Evolutionary conservation across 176 grass and related monocot species (phyloP).

Genomic region (bread wheat (Triticum aestivum)): DNA sequence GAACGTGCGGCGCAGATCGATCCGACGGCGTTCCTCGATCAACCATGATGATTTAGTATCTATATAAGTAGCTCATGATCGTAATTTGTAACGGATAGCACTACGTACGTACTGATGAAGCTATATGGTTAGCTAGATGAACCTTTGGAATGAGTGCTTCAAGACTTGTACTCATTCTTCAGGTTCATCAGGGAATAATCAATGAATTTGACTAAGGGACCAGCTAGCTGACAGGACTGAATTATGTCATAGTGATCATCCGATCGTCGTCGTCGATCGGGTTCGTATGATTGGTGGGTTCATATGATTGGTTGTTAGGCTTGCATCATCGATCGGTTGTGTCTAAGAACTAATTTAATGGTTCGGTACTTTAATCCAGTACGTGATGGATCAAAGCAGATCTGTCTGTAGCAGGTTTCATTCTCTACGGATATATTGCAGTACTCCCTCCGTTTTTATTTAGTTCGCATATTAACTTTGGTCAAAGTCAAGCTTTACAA

Average conservation of each 20-base stretch:
- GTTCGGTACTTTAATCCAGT: constrained; percentile 15
- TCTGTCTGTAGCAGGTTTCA: constrained; percentile 46
- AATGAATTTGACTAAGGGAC: background rate
- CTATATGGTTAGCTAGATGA: constrained; percentile 46
- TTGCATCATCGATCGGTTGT: constrained; percentile 47
- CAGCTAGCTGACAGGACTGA: constrained; percentile 21
- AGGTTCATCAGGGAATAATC: constrained; percentile 60
- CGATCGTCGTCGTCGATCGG: background rate
- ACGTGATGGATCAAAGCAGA: constrained; percentile 38
- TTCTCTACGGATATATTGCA: constrained; percentile 30
- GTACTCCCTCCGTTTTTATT: too few relatives aligned
- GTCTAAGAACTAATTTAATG: constrained; percentile 29
- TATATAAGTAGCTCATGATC: constrained; percentile 16
- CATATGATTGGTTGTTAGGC: constrained; percentile 59
- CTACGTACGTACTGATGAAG: constrained; percentile 13
- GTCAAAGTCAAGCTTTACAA: too few relatives aligned
- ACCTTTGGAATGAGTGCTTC: constrained; percentile 77
- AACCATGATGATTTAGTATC: background rate
- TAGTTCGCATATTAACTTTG: too few relatives aligned
- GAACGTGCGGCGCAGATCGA: background rate
- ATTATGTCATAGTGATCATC: constrained; percentile 25
- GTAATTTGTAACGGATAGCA: constrained; percentile 22
- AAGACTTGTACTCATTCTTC: constrained; percentile 70
- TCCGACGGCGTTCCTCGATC: background rate
- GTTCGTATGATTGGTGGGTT: constrained; percentile 42